A percentile compares a stretch with the other conserved stretches of the same genome.
Evolutionary conservation across 2,329 filamentous ascomycete genomes (phyloP).

Genomic region (Cordyceps javanica): DNA sequence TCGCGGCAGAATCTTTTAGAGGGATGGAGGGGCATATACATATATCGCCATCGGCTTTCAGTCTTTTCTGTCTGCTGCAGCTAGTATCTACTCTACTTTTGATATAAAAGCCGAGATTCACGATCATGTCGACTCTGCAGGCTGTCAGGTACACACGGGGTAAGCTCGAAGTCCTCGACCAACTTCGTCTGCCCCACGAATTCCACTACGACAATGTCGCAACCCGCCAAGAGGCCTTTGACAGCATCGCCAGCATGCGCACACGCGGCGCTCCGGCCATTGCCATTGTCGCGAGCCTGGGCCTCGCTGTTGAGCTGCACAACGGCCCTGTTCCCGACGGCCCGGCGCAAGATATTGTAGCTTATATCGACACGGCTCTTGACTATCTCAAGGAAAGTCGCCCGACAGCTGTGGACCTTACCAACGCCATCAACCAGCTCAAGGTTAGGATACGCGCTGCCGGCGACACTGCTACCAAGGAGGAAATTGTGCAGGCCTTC

Average conservation of each 20-base stretch:
- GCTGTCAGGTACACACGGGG: slow-evolving; percentile 72
- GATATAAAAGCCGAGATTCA: too few species aligned
- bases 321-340: slow-evolving; percentile 41
- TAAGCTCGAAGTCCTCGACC: slow-evolving; percentile 70
- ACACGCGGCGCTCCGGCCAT: slow-evolving; percentile 84
- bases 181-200: slow-evolving; percentile 75
- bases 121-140: slow-evolving; percentile 54
- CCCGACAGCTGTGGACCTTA: slow-evolving; percentile 91
- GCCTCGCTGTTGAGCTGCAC: slow-evolving; percentile 77
- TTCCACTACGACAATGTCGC: slow-evolving; percentile 70
- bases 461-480: slow-evolving; percentile 35
- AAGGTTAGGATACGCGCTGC: slow-evolving; percentile 54
- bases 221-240: slow-evolving; percentile 69
- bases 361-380: slow-evolving; percentile 68
- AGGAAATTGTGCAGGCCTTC: slow-evolving; percentile 61
- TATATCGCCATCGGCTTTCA: not conserved
- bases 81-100: not conserved
- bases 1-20: slow-evolving; percentile 19
- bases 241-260: slow-evolving; percentile 75
- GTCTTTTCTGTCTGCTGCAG: not conserved
- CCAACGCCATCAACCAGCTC: slow-evolving; percentile 80
- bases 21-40: slow-evolving; percentile 12
- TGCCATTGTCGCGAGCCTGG: slow-evolving; percentile 91
- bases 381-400: slow-evolving; percentile 84
- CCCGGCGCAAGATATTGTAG: slow-evolving; percentile 51